Conservation (phyloP, 345 rosid species). For the Populus simonii region DNA sequence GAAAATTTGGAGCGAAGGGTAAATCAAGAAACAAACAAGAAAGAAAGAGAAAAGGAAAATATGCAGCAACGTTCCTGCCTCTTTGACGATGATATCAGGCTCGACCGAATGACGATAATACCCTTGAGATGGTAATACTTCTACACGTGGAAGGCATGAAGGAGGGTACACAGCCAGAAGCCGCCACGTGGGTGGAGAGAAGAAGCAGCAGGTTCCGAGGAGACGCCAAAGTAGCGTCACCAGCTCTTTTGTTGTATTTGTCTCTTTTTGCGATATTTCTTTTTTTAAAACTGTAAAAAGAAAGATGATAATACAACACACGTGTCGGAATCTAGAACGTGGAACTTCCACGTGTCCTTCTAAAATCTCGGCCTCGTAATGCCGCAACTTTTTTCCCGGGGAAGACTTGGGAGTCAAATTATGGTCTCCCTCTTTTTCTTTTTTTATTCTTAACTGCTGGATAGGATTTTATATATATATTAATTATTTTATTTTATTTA, state of each 20-base stretch:
- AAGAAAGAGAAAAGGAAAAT: too few relatives aligned
- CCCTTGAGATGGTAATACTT: neutral
- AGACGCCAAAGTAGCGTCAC: conserved; percentile 25
- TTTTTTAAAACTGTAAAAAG: neutral
- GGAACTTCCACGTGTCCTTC: conserved; percentile 3
- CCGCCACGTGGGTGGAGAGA: conserved; percentile 24
- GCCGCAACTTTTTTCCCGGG: neutral
- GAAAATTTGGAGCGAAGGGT: neutral
- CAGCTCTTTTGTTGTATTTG: conserved; percentile 15
- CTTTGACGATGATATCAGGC: neutral
- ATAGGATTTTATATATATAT: too few relatives aligned
- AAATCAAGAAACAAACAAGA: neutral
- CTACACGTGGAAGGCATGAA: conserved; percentile 40
- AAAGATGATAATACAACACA: neutral
- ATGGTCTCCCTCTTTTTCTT: too few relatives aligned
- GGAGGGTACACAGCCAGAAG: neutral
- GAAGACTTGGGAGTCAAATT: too few relatives aligned
- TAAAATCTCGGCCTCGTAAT: conserved; percentile 1
- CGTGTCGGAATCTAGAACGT: conserved; percentile 20
- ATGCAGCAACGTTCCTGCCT: neutral
- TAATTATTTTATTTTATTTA: too few relatives aligned
- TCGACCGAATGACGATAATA: neutral
- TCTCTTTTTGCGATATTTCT: neutral
- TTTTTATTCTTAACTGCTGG: too few relatives aligned
- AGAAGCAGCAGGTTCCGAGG: conserved; percentile 31